Percentiles rank a stretch among this genome's conserved stretches.
These are phyloP conservation scores for Peronospora belbahrii DNA, from an alignment of 352 stramenopile genomes.

Conservation along the genomic window DNA sequence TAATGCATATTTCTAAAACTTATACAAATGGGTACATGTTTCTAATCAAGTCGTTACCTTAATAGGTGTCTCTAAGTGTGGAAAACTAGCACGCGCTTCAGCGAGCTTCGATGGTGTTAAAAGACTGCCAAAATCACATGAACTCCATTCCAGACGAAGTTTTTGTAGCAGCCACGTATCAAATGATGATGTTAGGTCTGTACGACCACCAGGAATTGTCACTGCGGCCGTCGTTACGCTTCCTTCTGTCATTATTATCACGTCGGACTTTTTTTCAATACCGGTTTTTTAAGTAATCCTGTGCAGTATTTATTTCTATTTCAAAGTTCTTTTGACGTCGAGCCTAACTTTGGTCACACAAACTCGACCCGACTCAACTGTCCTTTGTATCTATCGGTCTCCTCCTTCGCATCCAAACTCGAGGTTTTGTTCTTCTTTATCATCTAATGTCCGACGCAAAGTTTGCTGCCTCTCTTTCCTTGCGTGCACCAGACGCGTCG, in stretches of 20 bases:
- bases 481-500: constrained; percentile 11
- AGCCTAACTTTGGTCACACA: too few species aligned
- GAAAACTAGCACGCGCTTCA: constrained; percentile 52
- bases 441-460: too few species aligned
- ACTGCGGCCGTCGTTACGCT: constrained; percentile 8
- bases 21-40: background rate
- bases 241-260: background rate
- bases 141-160: constrained; percentile 69
- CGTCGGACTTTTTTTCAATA: background rate
- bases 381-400: too few species aligned
- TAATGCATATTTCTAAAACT: too few species aligned
- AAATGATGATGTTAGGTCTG: constrained; percentile 19
- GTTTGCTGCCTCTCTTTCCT: background rate
- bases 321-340: constrained; percentile 14
- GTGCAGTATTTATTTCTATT: too few species aligned
- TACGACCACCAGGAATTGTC: constrained; percentile 6
- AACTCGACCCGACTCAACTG: too few species aligned
- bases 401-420: too few species aligned
- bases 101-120: constrained; percentile 51
- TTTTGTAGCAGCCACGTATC: constrained; percentile 73
- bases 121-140: constrained; percentile 51
- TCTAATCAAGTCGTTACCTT: constrained; percentile 40
- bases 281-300: background rate
- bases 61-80: constrained; percentile 51
- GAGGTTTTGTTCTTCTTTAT: too few species aligned